Evolutionary conservation across 345 rosid species (phyloP).

Genomic region (Lumnitzera littorea): DNA sequence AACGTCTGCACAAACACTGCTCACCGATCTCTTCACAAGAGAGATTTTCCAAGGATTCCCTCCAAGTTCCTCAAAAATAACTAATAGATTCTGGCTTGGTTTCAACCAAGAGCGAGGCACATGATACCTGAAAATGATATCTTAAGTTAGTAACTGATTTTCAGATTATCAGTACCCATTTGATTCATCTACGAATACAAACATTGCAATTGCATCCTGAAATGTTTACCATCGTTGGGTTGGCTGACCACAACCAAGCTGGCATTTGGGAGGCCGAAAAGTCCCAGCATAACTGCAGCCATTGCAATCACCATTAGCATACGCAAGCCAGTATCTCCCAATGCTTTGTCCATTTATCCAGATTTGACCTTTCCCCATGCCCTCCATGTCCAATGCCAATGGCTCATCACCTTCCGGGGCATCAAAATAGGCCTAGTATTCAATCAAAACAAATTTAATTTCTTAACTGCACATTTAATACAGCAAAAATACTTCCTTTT

Average conservation of each 20-base stretch:
- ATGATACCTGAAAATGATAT: conserved; percentile 56
- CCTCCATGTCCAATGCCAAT: conserved; percentile 89
- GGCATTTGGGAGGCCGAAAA: conserved; percentile 78
- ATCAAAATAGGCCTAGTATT: conserved; percentile 63
- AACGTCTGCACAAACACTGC: conserved; percentile 82
- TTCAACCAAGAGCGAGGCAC: conserved; percentile 91
- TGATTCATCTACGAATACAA: not conserved
- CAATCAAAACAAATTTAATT: not conserved
- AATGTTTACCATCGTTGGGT: conserved; percentile 67
- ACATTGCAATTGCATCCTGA: not conserved
- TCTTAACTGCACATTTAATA: not conserved
- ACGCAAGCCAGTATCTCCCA: conserved; percentile 96
- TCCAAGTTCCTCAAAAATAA: conserved; percentile 93
- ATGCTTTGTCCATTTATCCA: conserved; percentile 95
- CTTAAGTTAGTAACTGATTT: not conserved
- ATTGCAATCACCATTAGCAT: conserved; percentile 69
- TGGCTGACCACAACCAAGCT: conserved; percentile 87
- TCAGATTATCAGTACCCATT: not conserved
- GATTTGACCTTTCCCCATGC: conserved; percentile 97
- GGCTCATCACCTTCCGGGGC: conserved; percentile 94
- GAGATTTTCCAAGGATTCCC: conserved; percentile 76
- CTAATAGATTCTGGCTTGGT: conserved; percentile 76
- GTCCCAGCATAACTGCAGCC: conserved; percentile 74
- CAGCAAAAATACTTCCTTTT: not conserved
- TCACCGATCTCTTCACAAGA: conserved; percentile 73